phyloP scores from a whole-genome alignment of 179 eudicot genomes.

The Silene vulgaris region DNA sequence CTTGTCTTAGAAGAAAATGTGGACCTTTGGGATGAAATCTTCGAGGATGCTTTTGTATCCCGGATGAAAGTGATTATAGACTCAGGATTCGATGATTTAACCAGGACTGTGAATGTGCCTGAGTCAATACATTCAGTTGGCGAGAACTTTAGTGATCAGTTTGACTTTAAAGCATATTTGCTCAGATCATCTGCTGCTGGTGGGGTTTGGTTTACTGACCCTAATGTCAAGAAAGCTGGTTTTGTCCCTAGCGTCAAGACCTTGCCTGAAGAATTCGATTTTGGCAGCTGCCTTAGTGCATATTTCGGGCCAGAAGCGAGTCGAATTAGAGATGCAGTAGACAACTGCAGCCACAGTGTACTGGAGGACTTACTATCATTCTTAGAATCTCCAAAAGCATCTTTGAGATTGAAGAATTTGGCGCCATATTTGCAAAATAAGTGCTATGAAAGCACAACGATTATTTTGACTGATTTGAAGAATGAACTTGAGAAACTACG shows the following conservation, averaged over 20 bases:
- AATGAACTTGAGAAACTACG: constrained; percentile 58
- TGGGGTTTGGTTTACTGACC: constrained; percentile 81
- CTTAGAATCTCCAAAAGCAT: constrained; percentile 90
- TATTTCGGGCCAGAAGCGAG: constrained; percentile 79
- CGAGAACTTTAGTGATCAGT: constrained; percentile 33
- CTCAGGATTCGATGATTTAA: constrained; percentile 48
- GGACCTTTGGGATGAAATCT: constrained; percentile 92
- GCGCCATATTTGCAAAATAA: constrained; percentile 68
- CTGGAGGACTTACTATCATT: constrained; percentile 74
- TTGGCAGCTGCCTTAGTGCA: constrained; percentile 66
- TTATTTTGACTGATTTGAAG: constrained; percentile 58
- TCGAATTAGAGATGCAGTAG: constrained; percentile 83
- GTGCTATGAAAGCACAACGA: constrained; percentile 59
- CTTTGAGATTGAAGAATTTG: constrained; percentile 61
- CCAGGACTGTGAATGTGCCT: constrained; percentile 44
- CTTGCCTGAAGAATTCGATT: constrained; percentile 54
- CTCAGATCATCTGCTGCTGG: constrained; percentile 56
- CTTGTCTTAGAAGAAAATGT: constrained; percentile 81
- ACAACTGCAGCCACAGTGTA: constrained; percentile 61
- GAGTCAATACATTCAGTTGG: constrained; percentile 49
- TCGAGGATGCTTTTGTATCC: constrained; percentile 77
- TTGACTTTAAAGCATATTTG: constrained; percentile 54
- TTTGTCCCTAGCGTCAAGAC: constrained; percentile 40
- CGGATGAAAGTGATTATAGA: constrained; percentile 78
- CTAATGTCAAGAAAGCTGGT: constrained; percentile 48